phyloP scores from a whole-genome alignment of 176 grass and related monocot species.

The Miscanthus lutarioriparius region DNA sequence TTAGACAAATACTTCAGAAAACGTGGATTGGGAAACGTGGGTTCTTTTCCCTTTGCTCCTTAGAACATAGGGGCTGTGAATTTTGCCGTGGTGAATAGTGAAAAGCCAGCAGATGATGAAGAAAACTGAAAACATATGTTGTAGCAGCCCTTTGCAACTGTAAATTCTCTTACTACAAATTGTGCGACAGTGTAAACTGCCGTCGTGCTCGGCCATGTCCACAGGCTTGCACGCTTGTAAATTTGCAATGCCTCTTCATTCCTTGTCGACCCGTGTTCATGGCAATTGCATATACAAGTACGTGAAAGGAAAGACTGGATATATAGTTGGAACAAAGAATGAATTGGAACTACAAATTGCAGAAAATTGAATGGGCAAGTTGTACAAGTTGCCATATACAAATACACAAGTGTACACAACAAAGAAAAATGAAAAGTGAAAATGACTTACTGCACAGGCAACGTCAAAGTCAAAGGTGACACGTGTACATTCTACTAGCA shows the following conservation, averaged over 20 bases:
- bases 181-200: constrained; percentile 5
- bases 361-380: background rate
- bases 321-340: background rate
- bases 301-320: background rate
- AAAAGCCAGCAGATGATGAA: constrained; percentile 23
- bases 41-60: background rate
- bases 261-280: background rate
- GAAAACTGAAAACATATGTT: constrained; percentile 3
- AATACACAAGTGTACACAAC: background rate
- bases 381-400: background rate
- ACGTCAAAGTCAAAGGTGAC: background rate
- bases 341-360: background rate
- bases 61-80: constrained; percentile 3
- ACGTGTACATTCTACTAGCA: background rate
- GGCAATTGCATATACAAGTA: background rate
- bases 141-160: constrained; percentile 40
- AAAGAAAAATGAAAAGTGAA: background rate
- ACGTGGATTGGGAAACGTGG: background rate
- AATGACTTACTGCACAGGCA: background rate
- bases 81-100: constrained; percentile 39
- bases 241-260: background rate
- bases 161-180: constrained; percentile 42
- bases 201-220: background rate
- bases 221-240: background rate
- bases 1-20: constrained; percentile 24